Evolutionary conservation across 2,329 filamentous ascomycete genomes (phyloP).

Genomic region (Hawksworthiomyces lignivorus): DNA sequence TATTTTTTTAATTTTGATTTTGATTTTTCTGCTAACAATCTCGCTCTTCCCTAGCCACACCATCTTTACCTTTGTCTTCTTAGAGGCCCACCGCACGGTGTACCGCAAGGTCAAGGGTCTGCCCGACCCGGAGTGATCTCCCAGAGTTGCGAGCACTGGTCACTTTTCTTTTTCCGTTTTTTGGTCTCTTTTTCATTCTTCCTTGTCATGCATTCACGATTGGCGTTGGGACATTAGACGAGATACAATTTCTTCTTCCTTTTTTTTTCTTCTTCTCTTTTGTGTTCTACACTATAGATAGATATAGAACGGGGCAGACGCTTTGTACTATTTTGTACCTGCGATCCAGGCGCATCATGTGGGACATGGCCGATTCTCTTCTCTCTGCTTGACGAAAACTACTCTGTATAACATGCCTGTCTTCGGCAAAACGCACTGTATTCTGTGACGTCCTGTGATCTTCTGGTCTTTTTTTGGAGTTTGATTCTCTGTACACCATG

Average conservation of each 20-base stretch:
- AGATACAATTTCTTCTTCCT: too few species aligned
- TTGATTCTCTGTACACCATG: not conserved
- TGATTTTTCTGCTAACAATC: constrained; percentile 2
- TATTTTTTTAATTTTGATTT: not conserved
- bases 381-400: too few species aligned
- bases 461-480: too few species aligned
- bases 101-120: constrained; percentile 52
- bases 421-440: too few species aligned
- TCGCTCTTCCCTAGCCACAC: constrained; percentile 57
- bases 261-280: not conserved
- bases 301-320: too few species aligned
- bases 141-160: too few species aligned
- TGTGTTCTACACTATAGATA: not conserved
- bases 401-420: too few species aligned
- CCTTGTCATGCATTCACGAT: not conserved
- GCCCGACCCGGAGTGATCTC: constrained; percentile 20
- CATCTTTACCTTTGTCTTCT: constrained; percentile 76
- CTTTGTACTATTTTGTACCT: too few species aligned
- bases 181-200: not conserved
- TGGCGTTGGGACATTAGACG: not conserved
- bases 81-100: constrained; percentile 77
- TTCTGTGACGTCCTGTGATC: too few species aligned
- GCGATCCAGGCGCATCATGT: too few species aligned
- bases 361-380: too few species aligned
- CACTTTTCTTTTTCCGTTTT: not conserved